phyloP scores from a whole-genome alignment of 306 rosid genomes.

The Rosa rugosa region DNA sequence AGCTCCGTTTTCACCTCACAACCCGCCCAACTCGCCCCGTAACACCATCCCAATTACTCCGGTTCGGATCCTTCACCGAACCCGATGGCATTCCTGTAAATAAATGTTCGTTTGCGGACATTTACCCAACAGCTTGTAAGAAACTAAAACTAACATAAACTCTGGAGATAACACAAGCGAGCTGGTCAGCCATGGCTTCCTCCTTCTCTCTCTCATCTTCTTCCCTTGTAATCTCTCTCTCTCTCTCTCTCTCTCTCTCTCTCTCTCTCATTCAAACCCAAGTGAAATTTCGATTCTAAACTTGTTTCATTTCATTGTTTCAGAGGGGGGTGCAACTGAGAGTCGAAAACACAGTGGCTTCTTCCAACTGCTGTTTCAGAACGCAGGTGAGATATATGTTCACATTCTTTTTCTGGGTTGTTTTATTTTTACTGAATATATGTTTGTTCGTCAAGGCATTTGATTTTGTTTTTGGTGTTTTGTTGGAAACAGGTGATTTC shows the following conservation, averaged over 20 bases:
- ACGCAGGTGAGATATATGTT: constrained; percentile 42
- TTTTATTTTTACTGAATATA: not conserved
- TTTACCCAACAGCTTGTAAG: not conserved
- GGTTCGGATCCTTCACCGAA: not conserved
- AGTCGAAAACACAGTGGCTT: constrained; percentile 42
- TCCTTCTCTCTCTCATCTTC: constrained; percentile 30
- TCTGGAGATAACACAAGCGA: constrained; percentile 1
- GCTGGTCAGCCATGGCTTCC: constrained; percentile 48
- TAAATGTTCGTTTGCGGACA: not conserved
- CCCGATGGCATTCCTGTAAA: constrained; percentile 8
- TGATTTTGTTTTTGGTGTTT: constrained; percentile 3
- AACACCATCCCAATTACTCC: too few species aligned
- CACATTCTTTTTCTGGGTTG: not conserved
- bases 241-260: constrained; percentile 21
- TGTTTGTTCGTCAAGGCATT: not conserved
- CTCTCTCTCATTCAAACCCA: constrained; percentile 2
- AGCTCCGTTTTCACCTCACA: too few species aligned
- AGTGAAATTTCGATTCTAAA: not conserved
- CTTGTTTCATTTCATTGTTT: not conserved
- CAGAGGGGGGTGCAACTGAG: constrained; percentile 52
- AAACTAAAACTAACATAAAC: not conserved
- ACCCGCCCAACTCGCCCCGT: too few species aligned
- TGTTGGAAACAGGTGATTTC: constrained; percentile 41
- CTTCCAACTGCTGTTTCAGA: constrained; percentile 30
- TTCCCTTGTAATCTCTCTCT: constrained; percentile 29